Percentiles rank a stretch among this genome's conserved stretches.
phyloP scores from a whole-genome alignment of 805 yeast genomes.

The Zygotorulaspora florentina region DNA sequence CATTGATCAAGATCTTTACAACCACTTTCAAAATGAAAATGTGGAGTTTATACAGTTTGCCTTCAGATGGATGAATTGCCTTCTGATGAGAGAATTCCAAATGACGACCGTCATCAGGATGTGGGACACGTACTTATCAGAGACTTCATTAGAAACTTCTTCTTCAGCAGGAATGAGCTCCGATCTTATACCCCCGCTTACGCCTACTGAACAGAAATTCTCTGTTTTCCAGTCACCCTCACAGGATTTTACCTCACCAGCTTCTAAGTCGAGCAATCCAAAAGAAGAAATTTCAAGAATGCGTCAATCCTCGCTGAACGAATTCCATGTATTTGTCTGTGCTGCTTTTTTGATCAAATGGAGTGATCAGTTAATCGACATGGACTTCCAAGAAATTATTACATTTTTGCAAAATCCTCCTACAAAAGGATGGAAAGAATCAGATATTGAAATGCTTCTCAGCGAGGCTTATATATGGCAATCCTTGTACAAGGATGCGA shows the following conservation, averaged over 20 bases:
- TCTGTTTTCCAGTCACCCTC: conserved; percentile 22
- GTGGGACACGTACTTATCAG: conserved; percentile 95
- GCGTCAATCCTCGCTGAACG: conserved; percentile 48
- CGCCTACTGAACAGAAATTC: conserved; percentile 21
- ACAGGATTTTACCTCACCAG: conserved; percentile 11
- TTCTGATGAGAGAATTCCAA: conserved; percentile 88
- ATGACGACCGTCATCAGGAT: conserved; percentile 77
- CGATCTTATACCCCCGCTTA: conserved; percentile 18
- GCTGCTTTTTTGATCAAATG: conserved; percentile 93
- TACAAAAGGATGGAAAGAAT: conserved; percentile 77
- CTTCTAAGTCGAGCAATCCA: conserved; percentile 13
- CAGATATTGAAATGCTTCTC: conserved; percentile 83
- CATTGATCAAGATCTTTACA: conserved; percentile 68
- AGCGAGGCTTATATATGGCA: conserved; percentile 99
- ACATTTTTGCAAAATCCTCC: conserved; percentile 90
- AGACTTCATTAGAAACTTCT: conserved; percentile 45
- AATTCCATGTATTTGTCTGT: conserved; percentile 94
- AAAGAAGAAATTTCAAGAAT: conserved; percentile 16
- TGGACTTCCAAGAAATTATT: conserved; percentile 94
- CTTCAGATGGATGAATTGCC: conserved; percentile 98
- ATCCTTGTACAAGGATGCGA: conserved; percentile 80
- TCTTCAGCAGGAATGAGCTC: conserved; percentile 15
- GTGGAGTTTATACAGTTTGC: conserved; percentile 95
- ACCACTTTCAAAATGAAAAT: conserved; percentile 73
- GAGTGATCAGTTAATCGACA: conserved; percentile 67